Evolutionary conservation across 139 green algal species (phyloP), one percentile per base, ranked within the genome.

Genomic region (Coelastrella sp.): DNA sequence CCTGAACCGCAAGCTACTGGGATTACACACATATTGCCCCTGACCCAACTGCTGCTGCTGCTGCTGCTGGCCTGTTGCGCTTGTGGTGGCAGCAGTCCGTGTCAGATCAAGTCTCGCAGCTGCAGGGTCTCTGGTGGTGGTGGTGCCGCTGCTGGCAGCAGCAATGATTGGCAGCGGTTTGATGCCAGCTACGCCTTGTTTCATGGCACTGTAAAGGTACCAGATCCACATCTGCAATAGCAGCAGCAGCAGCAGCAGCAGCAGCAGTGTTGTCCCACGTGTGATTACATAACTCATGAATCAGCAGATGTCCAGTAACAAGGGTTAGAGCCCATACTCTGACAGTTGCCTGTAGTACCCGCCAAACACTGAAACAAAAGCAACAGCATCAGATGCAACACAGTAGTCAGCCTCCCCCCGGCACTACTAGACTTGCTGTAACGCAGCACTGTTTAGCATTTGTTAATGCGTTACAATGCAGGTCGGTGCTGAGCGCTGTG

Each of bases 191-290:
- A 17, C 59, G 59, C 80, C 59, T 59, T 57, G 13, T 4, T 22
- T 68, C 60, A 86, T 23, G 17, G 80, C 80, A 56, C 74, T 57
- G 23, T 86, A 86, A 4, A 86, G n/a, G 23, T 86, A 74, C 80
- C 80, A 86, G 7, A 86, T n/a, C 80, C 80, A 86, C 80, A 68
- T 65, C 78, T 84, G 78, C 16, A 5, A 57, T 7, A 56, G 4
- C 56, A 84, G 16, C 57, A 84, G 10, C 75, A 81, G 23, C 5
- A 81, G 75, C 17, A 60, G 75, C n/a, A 81, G 22, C 22, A 58
- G 23, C 17, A 16, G 75, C 68, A 22, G 23, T 3, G 73, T 32
- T 19, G 73, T 14, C n/a, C n/a, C n/a, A n/a, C n/a, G n/a, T n/a
- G n/a, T n/a, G n/a, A n/a, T n/a, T n/a, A n/a, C n/a, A n/a, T n/a